These are phyloP conservation scores for Cadophora malorum DNA, from an alignment of 2,329 filamentous ascomycete genomes.

Conservation along the genomic window DNA sequence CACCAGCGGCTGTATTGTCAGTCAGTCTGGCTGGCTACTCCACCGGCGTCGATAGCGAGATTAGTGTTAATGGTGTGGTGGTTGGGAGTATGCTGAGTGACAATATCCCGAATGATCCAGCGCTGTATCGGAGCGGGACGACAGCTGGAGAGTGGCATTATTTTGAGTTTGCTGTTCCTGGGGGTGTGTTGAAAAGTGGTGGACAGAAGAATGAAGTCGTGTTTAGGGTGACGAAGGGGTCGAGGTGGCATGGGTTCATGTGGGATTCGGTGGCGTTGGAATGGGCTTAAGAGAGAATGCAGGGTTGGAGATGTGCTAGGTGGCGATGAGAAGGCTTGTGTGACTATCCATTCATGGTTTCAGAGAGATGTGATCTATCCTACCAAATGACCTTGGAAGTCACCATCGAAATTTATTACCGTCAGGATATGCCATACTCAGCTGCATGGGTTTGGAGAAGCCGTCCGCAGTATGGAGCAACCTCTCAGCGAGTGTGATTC, in stretches of 20 bases:
- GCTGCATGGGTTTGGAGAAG: no score
- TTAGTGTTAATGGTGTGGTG: not conserved
- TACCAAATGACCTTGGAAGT: no score
- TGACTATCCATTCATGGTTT: no score
- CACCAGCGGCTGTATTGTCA: not conserved
- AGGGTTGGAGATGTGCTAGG: no score
- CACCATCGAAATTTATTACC: no score
- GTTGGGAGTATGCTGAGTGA: conserved; percentile 46
- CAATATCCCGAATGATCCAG: conserved; percentile 48
- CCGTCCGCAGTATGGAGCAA: no score
- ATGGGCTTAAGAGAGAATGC: conserved; percentile 24
- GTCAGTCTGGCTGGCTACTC: not conserved
- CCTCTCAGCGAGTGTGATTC: no score
- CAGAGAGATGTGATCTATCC: no score
- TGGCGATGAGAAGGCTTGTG: no score
- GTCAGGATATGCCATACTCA: no score
- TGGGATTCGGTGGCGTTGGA: conserved; percentile 52
- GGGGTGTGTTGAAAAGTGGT: conserved; percentile 41
- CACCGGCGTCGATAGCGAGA: not conserved
- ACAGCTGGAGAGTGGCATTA: conserved; percentile 51
- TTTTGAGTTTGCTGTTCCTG: conserved; percentile 47
- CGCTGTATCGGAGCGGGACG: conserved; percentile 51
- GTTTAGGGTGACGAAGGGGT: conserved; percentile 47
- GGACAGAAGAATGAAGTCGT: conserved; percentile 47
- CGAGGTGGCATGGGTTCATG: conserved; percentile 49